Conservation (phyloP, 164 flowering plant genomes). For the Houttuynia cordata region DNA sequence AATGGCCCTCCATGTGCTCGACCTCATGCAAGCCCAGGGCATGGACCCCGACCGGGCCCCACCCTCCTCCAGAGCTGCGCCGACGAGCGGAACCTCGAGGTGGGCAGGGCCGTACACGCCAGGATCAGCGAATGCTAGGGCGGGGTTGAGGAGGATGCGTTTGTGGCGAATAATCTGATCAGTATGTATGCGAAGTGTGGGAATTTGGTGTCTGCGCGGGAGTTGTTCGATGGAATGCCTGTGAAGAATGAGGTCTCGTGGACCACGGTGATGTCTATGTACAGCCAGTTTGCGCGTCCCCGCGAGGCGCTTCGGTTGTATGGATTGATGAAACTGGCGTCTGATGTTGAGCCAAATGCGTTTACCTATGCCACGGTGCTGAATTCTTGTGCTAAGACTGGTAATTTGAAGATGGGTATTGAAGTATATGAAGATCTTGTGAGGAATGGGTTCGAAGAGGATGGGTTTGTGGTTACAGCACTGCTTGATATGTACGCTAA, state of each 20-base stretch:
- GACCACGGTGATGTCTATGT: slow-evolving; percentile 38
- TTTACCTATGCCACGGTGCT: slow-evolving; percentile 10
- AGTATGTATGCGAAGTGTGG: slow-evolving; percentile 34
- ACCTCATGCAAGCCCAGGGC: slow-evolving; percentile 20
- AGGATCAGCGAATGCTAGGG: slow-evolving; percentile 7
- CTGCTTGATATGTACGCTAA: slow-evolving; percentile 22
- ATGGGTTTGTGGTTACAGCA: slow-evolving; percentile 12
- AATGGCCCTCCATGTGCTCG: slow-evolving; percentile 17
- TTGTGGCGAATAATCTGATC: slow-evolving; percentile 21
- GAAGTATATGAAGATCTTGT: slow-evolving; percentile 9
- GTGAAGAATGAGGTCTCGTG: slow-evolving; percentile 37
- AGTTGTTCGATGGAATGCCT: slow-evolving; percentile 24
- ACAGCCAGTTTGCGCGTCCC: slow-evolving; percentile 23
- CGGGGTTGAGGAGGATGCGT: slow-evolving; percentile 8
- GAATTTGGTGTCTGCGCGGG: slow-evolving; percentile 20
- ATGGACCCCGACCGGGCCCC: slow-evolving; percentile 15
- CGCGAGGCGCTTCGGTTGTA: slow-evolving; percentile 21
- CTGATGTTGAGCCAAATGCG: slow-evolving; percentile 8
- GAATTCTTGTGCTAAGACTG: slow-evolving; percentile 11
- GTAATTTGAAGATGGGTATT: slow-evolving; percentile 7
- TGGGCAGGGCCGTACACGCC: slow-evolving; percentile 14
- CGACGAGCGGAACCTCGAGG: slow-evolving; percentile 11
- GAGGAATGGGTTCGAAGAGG: slow-evolving; percentile 3
- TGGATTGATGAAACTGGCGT: slow-evolving; percentile 1
- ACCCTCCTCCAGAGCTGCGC: slow-evolving; percentile 21